Conservation (phyloP, 2,329 filamentous ascomycete genomes). For the Cercospora citrullina region DNA sequence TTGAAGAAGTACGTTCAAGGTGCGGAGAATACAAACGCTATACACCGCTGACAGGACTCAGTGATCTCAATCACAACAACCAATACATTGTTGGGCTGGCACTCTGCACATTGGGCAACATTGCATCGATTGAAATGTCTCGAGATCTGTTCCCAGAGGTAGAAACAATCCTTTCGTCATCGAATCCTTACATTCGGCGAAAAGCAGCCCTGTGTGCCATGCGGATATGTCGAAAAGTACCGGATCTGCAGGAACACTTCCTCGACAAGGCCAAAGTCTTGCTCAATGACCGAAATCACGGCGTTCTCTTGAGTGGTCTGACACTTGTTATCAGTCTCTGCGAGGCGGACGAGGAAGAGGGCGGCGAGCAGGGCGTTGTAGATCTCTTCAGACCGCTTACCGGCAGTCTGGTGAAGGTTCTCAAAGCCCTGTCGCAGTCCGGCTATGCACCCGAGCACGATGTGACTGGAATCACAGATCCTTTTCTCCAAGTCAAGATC, state of each 20-base stretch:
- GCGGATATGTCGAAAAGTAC: slow-evolving; percentile 97
- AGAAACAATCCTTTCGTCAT: slow-evolving; percentile 84
- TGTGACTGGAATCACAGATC: slow-evolving; percentile 91
- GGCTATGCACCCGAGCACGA: slow-evolving; percentile 98
- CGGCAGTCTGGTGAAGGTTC: slow-evolving; percentile 80
- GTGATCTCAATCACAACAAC: slow-evolving; percentile 94
- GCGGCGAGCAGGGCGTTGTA: slow-evolving; percentile 82
- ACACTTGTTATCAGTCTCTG: slow-evolving; percentile 90
- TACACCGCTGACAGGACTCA: slow-evolving; percentile 43
- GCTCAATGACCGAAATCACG: slow-evolving; percentile 90
- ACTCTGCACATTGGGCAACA: slow-evolving; percentile 94
- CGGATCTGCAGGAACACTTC: slow-evolving; percentile 95
- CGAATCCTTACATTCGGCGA: slow-evolving; percentile 96
- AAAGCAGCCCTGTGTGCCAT: slow-evolving; percentile 99
- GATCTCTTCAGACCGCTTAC: slow-evolving; percentile 88
- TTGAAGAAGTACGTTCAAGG: slow-evolving; percentile 77
- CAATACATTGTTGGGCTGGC: slow-evolving; percentile 98
- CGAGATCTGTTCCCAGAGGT: slow-evolving; percentile 95
- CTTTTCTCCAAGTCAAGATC: slow-evolving; percentile 96
- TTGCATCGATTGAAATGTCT: slow-evolving; percentile 97
- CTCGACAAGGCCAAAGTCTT: slow-evolving; percentile 88
- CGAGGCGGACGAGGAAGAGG: slow-evolving; percentile 90
- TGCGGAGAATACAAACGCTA: background rate
- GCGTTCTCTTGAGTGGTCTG: slow-evolving; percentile 87
- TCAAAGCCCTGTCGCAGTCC: slow-evolving; percentile 90